phyloP scores from a whole-genome alignment of 768 basidiomycete genomes.

The Cyclocybe cylindracea region DNA sequence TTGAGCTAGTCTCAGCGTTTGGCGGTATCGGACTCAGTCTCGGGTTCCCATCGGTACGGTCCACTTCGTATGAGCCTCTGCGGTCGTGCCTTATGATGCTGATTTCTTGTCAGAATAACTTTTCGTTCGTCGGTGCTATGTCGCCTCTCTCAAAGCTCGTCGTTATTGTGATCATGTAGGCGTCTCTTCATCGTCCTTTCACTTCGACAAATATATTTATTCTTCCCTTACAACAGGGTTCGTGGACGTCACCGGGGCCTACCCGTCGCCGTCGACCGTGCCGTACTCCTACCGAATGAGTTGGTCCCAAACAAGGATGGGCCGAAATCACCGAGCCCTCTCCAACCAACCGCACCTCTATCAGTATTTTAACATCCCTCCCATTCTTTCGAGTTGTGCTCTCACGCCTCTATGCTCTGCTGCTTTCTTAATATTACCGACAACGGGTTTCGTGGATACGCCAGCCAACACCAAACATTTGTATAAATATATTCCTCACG shows the following conservation, averaged over 20 bases:
- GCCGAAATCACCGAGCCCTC: not conserved
- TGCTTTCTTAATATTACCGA: too few species aligned
- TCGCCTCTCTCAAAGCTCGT: conserved; percentile 70
- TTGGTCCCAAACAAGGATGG: conserved; percentile 16
- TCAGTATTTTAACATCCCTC: too few species aligned
- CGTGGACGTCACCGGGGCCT: conserved; percentile 74
- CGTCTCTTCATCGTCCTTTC: not conserved
- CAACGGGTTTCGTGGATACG: too few species aligned
- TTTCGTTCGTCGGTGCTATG: conserved; percentile 64
- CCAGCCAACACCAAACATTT: too few species aligned
- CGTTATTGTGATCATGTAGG: conserved; percentile 68
- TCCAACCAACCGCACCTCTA: not conserved
- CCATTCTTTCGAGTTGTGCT: too few species aligned
- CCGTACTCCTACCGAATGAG: conserved; percentile 42
- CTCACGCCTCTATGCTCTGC: too few species aligned
- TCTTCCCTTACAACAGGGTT: conserved; percentile 36
- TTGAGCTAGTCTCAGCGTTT: conserved; percentile 69
- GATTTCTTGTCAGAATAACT: conserved; percentile 44
- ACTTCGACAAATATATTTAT: not conserved
- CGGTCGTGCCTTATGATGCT: not conserved
- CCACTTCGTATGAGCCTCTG: not conserved
- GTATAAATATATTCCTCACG: too few species aligned
- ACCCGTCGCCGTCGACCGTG: conserved; percentile 68
- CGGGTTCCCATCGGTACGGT: conserved; percentile 50
- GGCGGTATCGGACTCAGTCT: conserved; percentile 71